phyloP scores from a whole-genome alignment of 2,329 filamentous ascomycete genomes.

The Alternaria metachromatica region DNA sequence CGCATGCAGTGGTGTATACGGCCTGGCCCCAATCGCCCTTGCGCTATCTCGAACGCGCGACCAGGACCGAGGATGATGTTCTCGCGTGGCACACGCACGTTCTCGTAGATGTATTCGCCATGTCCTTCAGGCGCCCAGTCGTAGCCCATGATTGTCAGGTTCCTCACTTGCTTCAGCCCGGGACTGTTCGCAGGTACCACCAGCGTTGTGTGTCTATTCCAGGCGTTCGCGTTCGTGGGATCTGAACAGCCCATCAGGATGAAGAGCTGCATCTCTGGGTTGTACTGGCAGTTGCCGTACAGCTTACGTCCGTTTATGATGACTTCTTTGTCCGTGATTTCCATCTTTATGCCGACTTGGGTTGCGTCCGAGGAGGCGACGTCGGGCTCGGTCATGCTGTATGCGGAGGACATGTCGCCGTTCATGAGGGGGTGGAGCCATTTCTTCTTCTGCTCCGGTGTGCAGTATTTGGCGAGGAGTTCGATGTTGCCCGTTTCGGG shows the following conservation, averaged over 20 bases:
- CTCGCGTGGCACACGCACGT: conserved; percentile 50
- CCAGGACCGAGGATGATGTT: conserved; percentile 54
- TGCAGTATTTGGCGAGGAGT: conserved; percentile 61
- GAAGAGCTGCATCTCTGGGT: conserved; percentile 45
- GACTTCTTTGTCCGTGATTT: conserved; percentile 47
- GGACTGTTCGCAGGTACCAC: conserved; percentile 49
- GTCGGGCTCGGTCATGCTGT: conserved; percentile 61
- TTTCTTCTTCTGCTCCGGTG: conserved; percentile 56
- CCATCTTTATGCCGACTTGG: conserved; percentile 52
- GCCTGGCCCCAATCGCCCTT: conserved; percentile 51
- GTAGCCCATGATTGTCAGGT: conserved; percentile 53
- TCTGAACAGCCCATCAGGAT: conserved; percentile 51
- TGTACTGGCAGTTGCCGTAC: conserved; percentile 51
- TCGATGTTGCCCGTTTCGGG: conserved; percentile 62
- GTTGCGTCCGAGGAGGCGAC: conserved; percentile 59
- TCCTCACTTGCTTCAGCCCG: conserved; percentile 50
- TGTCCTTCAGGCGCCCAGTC: conserved; percentile 54
- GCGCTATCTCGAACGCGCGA: conserved; percentile 53
- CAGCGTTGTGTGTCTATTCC: conserved; percentile 50
- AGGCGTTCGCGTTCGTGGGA: conserved; percentile 49
- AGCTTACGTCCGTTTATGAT: conserved; percentile 53
- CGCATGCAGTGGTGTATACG: conserved; percentile 55
- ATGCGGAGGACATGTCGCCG: conserved; percentile 58
- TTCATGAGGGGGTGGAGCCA: conserved; percentile 59
- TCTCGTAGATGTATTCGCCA: conserved; percentile 52